Evolutionary conservation across 768 basidiomycete species (phyloP).

Genomic region (Hortiboletus flavorubellus): DNA sequence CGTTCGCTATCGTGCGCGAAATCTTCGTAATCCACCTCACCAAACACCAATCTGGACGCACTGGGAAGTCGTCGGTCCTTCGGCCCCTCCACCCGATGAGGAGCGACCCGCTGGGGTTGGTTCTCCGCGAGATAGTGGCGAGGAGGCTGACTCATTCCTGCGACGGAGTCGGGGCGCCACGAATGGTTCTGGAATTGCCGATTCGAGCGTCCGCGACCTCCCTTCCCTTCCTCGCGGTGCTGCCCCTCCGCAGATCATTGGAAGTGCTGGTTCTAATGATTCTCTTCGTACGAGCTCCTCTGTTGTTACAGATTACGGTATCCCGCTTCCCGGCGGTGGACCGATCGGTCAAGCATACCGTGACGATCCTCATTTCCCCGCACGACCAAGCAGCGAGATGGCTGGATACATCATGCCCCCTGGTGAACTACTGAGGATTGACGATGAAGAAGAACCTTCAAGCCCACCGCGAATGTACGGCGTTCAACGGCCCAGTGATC

Average conservation of each 20-base stretch:
- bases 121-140: constrained; percentile 65
- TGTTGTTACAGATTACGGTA: constrained; percentile 34
- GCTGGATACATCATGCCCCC: constrained; percentile 37
- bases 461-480: constrained; percentile 31
- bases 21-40: constrained; percentile 14
- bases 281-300: constrained; percentile 42
- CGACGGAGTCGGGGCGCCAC: constrained; percentile 32
- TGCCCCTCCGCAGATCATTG: constrained; percentile 34
- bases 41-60: constrained; percentile 39
- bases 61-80: constrained; percentile 42
- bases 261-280: constrained; percentile 38
- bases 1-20: constrained; percentile 29
- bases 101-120: constrained; percentile 56
- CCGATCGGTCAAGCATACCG: constrained; percentile 33
- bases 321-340: constrained; percentile 30
- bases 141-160: constrained; percentile 66
- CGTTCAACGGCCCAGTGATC: constrained; percentile 20
- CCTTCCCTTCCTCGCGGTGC: constrained; percentile 32
- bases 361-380: constrained; percentile 20
- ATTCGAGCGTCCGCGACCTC: constrained; percentile 18
- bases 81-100: constrained; percentile 18
- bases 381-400: constrained; percentile 32
- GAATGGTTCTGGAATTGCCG: constrained; percentile 11
- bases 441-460: constrained; percentile 30
- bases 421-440: constrained; percentile 33